Percentiles rank a stretch among this genome's conserved stretches.
Evolutionary conservation across 305 asterid species (phyloP).

Genomic region (Solanum hybrid): DNA sequence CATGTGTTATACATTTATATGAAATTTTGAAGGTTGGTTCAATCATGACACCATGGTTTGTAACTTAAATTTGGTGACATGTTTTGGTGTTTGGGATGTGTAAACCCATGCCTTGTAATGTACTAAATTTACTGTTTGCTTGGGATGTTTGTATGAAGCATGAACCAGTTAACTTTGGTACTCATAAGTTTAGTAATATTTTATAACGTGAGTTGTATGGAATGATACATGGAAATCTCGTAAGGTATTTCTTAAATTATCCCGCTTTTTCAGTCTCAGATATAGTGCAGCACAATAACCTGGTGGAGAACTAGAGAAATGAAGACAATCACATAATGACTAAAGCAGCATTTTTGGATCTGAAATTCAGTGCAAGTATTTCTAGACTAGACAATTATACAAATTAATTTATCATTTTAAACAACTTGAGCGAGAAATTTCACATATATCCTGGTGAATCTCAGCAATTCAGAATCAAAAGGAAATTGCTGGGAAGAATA

Average conservation of each 20-base stretch:
- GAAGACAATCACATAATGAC: neutral
- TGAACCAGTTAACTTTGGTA: neutral
- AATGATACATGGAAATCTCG: neutral
- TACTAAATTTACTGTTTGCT: neutral
- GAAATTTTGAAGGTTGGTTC: neutral
- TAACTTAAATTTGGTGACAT: neutral
- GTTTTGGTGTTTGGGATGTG: neutral
- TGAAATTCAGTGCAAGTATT: neutral
- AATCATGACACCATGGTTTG: neutral
- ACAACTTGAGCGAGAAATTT: neutral
- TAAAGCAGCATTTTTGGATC: neutral
- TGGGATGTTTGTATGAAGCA: neutral
- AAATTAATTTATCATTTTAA: neutral
- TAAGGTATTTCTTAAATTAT: neutral
- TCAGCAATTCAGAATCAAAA: neutral
- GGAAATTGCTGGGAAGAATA: neutral
- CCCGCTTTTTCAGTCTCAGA: conserved; percentile 21
- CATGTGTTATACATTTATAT: neutral
- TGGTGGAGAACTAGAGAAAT: conserved; percentile 16
- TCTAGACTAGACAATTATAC: neutral
- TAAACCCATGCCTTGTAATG: neutral
- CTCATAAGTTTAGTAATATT: neutral
- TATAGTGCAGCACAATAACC: conserved; percentile 68
- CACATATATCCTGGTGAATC: neutral
- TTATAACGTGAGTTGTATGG: neutral